Evolutionary conservation across 495 filamentous ascomycete genomes (phyloP).

Genomic region (Neurospora africana): DNA sequence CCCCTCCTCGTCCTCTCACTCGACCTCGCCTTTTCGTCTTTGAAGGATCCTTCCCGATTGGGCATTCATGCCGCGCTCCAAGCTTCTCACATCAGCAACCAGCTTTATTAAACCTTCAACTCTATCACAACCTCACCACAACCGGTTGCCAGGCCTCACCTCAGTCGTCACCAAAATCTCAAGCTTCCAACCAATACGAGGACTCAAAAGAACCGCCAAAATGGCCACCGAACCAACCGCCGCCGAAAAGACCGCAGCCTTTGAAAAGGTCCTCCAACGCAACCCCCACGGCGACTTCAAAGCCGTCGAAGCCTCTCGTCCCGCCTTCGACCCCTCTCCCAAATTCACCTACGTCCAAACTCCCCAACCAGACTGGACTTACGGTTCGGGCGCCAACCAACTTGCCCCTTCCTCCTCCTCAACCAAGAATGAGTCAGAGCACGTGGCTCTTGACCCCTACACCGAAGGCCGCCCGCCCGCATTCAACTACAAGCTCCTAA

Average conservation of each 20-base stretch:
- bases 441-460: slow-evolving; percentile 77
- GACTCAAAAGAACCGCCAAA: slow-evolving; percentile 6
- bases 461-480: slow-evolving; percentile 52
- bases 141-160: background rate
- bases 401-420: background rate
- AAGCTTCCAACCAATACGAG: background rate
- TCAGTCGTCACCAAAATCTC: background rate
- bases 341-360: slow-evolving; percentile 58
- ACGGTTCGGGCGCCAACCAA: slow-evolving; percentile 57
- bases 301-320: slow-evolving; percentile 60
- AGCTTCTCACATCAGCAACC: background rate
- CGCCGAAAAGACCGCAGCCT: slow-evolving; percentile 16
- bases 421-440: slow-evolving; percentile 24
- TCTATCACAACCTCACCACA: background rate
- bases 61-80: background rate
- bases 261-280: slow-evolving; percentile 42
- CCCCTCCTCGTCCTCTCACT: background rate
- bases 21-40: background rate
- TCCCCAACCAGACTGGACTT: slow-evolving; percentile 62
- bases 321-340: slow-evolving; percentile 47
- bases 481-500: slow-evolving; percentile 88
- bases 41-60: background rate
- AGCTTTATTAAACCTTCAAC: background rate
- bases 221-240: slow-evolving; percentile 20
- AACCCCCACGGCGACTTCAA: slow-evolving; percentile 71